A percentile compares a stretch with the other conserved stretches of the same genome.
These are phyloP conservation scores for Meira miltonrushii DNA, from an alignment of 1,284 basidiomycete genomes.

Conservation along the genomic window DNA sequence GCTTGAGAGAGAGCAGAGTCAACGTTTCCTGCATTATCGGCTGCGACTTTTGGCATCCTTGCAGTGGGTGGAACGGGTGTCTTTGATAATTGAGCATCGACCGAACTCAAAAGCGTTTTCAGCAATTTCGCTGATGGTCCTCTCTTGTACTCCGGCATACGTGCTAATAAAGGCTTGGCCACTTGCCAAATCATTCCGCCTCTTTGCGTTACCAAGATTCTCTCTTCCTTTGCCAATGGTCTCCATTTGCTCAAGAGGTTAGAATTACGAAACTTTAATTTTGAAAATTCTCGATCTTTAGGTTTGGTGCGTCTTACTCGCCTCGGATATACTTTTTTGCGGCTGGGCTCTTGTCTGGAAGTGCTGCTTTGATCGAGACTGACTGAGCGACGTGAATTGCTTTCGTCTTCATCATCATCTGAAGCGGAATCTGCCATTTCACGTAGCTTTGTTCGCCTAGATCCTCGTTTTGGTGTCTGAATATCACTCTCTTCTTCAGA, in stretches of 20 bases:
- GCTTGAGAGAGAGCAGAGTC: neutral
- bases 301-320: too few species aligned
- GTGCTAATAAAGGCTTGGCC: slow-evolving; percentile 1
- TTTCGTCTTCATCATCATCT: too few species aligned
- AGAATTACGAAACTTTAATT: too few species aligned
- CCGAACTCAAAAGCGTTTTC: neutral
- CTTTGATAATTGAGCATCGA: neutral
- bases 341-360: too few species aligned
- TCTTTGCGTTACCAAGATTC: neutral
- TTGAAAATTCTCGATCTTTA: too few species aligned
- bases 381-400: too few species aligned
- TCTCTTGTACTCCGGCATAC: neutral
- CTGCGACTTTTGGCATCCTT: slow-evolving; percentile 3
- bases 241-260: neutral
- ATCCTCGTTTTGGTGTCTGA: too few species aligned
- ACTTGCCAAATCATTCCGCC: slow-evolving; percentile 7
- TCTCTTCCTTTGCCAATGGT: slow-evolving; percentile 1
- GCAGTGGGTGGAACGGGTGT: neutral
- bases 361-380: too few species aligned
- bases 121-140: neutral
- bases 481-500: too few species aligned
- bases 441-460: too few species aligned
- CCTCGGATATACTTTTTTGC: too few species aligned
- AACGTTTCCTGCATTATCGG: neutral
- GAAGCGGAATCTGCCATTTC: too few species aligned